Evolutionary conservation across 2,329 filamentous ascomycete genomes (phyloP), one percentile per base, ranked within the genome.

Genomic region (Biscogniauxia marginata): DNA sequence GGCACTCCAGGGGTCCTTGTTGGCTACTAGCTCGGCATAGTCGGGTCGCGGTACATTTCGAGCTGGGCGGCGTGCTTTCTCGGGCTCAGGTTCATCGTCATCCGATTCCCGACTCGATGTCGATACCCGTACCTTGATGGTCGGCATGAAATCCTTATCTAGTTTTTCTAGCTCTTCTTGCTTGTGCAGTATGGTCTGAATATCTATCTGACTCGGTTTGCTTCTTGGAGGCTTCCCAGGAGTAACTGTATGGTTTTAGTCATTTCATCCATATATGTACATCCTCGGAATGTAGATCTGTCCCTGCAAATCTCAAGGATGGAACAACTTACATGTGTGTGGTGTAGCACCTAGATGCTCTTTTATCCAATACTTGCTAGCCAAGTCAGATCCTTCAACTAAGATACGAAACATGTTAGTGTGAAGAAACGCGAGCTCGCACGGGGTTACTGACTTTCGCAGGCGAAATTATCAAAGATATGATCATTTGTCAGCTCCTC

Each of bases 401-500:
- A 46, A n/a, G 21, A 13, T 46, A 20, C 23, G 21, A 53, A 23
- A 59, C 61, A 45, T 39, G 30, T 13, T 3, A 47, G 34, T 3
- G 45, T 25, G 25, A 9, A 16, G 45, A 7, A 18, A 4, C 5
- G 7, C 52, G 49, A 56, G 20, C 16, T 3, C 1, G 9, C 16
- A 16, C 6, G 9, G 11, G 11, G 9, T 23, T 13, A 52, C 58
- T 30, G 54, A 68, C 69, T 65, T 60, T 67, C 59, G 16, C 56
- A 64, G 9, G 68, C 65, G 47, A 63, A 70, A 3, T 61, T 61
- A n/a, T 68, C 63, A 47, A 71, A 71, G 4, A 71, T 69, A n/a
- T 60, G 61, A 7, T 69, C 67, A 22, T 70, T 70, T 8, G 67
- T 62, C n/a, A 68, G 51, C 49, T 65, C 59, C 20, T 60, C 57